These are phyloP conservation scores for Sporothrix inflata DNA, from an alignment of 2,329 filamentous ascomycete genomes.

Conservation along the genomic window DNA sequence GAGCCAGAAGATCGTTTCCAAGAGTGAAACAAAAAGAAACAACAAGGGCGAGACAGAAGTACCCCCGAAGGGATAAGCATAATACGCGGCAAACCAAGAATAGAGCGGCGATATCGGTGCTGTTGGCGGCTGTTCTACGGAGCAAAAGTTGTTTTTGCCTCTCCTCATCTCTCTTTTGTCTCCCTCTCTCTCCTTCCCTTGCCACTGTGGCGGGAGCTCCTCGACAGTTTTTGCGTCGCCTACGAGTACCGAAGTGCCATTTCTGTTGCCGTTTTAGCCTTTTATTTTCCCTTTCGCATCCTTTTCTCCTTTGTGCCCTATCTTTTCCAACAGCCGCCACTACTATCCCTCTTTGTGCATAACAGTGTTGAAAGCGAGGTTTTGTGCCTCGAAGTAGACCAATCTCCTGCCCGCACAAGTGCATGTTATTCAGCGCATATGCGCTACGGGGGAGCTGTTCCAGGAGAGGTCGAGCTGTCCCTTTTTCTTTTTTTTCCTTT, in stretches of 20 bases:
- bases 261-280: background rate
- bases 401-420: background rate
- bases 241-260: background rate
- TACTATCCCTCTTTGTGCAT: conserved; percentile 11
- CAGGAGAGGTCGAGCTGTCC: background rate
- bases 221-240: background rate
- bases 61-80: background rate
- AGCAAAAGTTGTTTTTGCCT: conserved; percentile 1
- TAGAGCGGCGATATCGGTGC: conserved; percentile 1
- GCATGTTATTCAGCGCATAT: conserved; percentile 22
- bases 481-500: background rate
- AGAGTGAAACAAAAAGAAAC: background rate
- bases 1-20: background rate
- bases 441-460: background rate
- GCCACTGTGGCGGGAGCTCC: conserved; percentile 7
- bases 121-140: conserved; percentile 17
- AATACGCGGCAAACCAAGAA: background rate
- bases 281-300: background rate
- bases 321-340: background rate
- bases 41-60: background rate
- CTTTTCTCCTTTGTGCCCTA: background rate
- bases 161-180: background rate
- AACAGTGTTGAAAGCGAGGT: background rate
- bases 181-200: background rate
- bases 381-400: background rate